Evolutionary conservation across 2,329 filamentous ascomycete species (phyloP).

Genomic region (Penicillium sp.): DNA sequence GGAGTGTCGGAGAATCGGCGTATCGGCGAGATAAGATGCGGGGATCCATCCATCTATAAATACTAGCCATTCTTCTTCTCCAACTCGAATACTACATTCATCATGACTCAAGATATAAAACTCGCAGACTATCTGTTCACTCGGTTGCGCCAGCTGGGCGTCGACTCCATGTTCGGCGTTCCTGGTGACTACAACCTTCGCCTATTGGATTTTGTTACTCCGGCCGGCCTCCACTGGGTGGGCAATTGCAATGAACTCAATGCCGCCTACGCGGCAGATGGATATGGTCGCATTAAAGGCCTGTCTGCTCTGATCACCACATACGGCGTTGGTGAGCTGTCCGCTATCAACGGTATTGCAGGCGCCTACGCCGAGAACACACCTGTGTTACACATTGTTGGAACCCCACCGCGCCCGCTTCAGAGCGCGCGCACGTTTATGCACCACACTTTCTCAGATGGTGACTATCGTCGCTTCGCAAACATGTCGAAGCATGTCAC

Average conservation of each 20-base stretch:
- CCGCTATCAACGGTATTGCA: slow-evolving; percentile 70
- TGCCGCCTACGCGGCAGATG: slow-evolving; percentile 52
- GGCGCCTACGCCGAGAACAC: slow-evolving; percentile 73
- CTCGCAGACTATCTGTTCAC: slow-evolving; percentile 60
- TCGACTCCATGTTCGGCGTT: slow-evolving; percentile 66
- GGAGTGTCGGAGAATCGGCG: slow-evolving; percentile 18
- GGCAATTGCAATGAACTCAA: slow-evolving; percentile 71
- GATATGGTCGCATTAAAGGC: slow-evolving; percentile 34
- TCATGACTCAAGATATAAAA: slow-evolving; percentile 23
- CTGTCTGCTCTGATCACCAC: slow-evolving; percentile 32
- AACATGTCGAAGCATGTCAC: slow-evolving; percentile 54
- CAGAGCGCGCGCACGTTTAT: slow-evolving; percentile 49
- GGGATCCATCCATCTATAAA: slow-evolving; percentile 13
- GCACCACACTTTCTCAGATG: slow-evolving; percentile 70
- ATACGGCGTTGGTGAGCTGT: slow-evolving; percentile 64
- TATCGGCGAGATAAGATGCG: slow-evolving; percentile 21
- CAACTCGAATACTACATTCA: slow-evolving; percentile 3
- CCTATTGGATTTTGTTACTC: slow-evolving; percentile 64
- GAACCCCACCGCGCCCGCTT: slow-evolving; percentile 48
- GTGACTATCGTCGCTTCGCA: slow-evolving; percentile 53
- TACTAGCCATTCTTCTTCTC: background rate
- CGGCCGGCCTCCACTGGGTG: slow-evolving; percentile 62
- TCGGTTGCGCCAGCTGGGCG: slow-evolving; percentile 62
- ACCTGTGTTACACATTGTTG: slow-evolving; percentile 63
- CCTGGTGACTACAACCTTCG: slow-evolving; percentile 71